These are phyloP conservation scores for Kwoniella newhampshirensis DNA, from an alignment of 768 basidiomycete species.

Conservation along the genomic window DNA sequence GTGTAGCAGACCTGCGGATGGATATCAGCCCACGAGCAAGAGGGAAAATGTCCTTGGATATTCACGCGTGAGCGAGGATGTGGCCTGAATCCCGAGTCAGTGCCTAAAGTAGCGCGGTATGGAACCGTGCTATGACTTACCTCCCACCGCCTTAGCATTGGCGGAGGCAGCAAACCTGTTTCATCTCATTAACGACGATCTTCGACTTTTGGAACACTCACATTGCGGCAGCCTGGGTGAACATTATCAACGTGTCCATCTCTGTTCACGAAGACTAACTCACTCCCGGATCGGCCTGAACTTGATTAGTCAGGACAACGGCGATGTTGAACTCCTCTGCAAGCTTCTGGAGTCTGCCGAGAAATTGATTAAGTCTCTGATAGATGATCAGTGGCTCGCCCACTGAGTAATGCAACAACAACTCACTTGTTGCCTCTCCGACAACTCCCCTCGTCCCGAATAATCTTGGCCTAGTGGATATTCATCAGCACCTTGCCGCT, in stretches of 20 bases:
- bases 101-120: not conserved
- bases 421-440: conserved; percentile 85
- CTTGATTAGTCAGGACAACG: conserved; percentile 88
- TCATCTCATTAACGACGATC: conserved; percentile 37
- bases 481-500: not conserved
- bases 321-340: conserved; percentile 74
- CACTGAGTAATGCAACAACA: conserved; percentile 54
- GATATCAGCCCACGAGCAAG: not conserved
- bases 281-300: conserved; percentile 84
- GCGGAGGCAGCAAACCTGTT: conserved; percentile 80
- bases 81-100: conserved; percentile 32
- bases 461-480: conserved; percentile 64
- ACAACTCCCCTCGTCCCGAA: conserved; percentile 88
- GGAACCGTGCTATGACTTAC: conserved; percentile 21
- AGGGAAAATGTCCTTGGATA: too few species aligned
- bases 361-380: conserved; percentile 77
- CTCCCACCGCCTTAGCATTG: conserved; percentile 76
- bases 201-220: conserved; percentile 11
- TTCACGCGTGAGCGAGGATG: conserved; percentile 52
- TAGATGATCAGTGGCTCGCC: conserved; percentile 6
- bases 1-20: conserved; percentile 46
- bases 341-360: conserved; percentile 84
- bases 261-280: conserved; percentile 46
- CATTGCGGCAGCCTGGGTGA: conserved; percentile 48
- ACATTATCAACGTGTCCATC: conserved; percentile 2